phyloP scores from a whole-genome alignment of 2,329 filamentous ascomycete species.

The Paecilomyces formosus region DNA sequence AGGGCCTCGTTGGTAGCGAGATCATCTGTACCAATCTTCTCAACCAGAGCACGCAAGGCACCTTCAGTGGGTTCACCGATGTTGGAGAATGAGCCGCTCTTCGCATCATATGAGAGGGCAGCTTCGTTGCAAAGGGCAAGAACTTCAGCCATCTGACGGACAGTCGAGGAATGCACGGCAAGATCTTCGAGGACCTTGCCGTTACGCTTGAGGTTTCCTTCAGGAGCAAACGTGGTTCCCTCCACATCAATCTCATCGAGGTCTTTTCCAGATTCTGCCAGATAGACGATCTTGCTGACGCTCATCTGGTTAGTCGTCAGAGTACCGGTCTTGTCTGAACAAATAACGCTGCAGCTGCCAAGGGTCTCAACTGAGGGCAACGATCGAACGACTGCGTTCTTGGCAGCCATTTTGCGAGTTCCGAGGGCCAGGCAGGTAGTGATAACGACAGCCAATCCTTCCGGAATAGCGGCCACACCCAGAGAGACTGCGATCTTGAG shows the following conservation, averaged over 20 bases:
- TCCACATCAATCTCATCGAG: constrained; percentile 84
- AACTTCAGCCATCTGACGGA: constrained; percentile 68
- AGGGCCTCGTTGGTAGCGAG: constrained; percentile 49
- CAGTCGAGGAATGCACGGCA: constrained; percentile 63
- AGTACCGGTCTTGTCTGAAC: constrained; percentile 98
- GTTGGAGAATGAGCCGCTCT: constrained; percentile 66
- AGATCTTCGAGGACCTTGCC: constrained; percentile 64
- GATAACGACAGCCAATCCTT: constrained; percentile 95
- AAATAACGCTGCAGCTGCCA: constrained; percentile 98
- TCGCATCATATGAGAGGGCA: constrained; percentile 70
- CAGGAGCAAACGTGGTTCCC: constrained; percentile 85
- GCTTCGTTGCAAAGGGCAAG: constrained; percentile 82
- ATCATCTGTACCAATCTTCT: constrained; percentile 86
- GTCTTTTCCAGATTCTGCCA: constrained; percentile 64
- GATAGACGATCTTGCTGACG: constrained; percentile 82
- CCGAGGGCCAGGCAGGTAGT: constrained; percentile 96
- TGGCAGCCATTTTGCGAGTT: constrained; percentile 96
- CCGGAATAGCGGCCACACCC: constrained; percentile 93
- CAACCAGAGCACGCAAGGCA: constrained; percentile 78
- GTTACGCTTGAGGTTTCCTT: constrained; percentile 62
- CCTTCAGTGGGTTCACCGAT: constrained; percentile 95
- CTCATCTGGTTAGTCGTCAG: constrained; percentile 99
- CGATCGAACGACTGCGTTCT: constrained; percentile 94
- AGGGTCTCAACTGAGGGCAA: constrained; percentile 95
- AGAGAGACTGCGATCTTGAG: constrained; percentile 98